A percentile compares a stretch with the other conserved stretches of the same genome.
Evolutionary conservation across 495 filamentous ascomycete species (phyloP).

Genomic region (Aspergillus sclerotioniger): DNA sequence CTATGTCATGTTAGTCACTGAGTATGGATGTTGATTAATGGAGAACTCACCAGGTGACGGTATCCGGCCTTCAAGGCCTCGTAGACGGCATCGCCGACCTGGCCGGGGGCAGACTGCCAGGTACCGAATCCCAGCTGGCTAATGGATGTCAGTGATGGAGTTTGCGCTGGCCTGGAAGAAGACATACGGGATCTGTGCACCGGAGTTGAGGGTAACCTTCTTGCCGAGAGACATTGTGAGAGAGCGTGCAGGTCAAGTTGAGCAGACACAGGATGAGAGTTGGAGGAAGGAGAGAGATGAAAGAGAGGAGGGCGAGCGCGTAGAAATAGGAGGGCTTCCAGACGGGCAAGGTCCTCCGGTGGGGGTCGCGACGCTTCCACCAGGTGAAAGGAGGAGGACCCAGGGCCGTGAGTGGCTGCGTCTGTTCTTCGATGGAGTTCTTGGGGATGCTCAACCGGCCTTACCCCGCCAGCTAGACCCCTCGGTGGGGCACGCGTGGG

Average conservation of each 20-base stretch:
- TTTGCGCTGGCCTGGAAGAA: neutral
- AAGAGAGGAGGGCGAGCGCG: neutral
- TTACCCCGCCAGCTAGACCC: slow-evolving; percentile 13
- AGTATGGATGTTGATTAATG: neutral
- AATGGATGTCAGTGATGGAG: slow-evolving; percentile 4
- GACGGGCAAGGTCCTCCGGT: slow-evolving; percentile 12
- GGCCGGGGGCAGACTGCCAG: slow-evolving; percentile 53
- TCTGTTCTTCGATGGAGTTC: neutral
- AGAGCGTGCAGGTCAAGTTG: slow-evolving; percentile 4
- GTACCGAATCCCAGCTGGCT: slow-evolving; percentile 55
- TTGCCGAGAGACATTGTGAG: slow-evolving; percentile 48
- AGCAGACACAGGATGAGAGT: neutral
- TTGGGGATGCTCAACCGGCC: neutral
- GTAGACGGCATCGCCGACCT: slow-evolving; percentile 54
- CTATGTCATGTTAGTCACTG: slow-evolving; percentile 26
- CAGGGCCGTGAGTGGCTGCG: neutral
- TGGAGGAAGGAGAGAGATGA: slow-evolving; percentile 1
- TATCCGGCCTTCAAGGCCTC: slow-evolving; percentile 54
- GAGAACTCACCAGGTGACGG: slow-evolving; percentile 48
- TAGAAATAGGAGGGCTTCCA: slow-evolving; percentile 2
- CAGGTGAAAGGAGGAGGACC: neutral
- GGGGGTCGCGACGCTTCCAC: slow-evolving; percentile 6
- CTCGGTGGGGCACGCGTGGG: slow-evolving; percentile 11
- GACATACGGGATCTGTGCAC: slow-evolving; percentile 44
- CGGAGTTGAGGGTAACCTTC: slow-evolving; percentile 44